Base-by-base conservation (phyloP, 2,329 filamentous ascomycete species). In the Fusarium liriodendri region DNA sequence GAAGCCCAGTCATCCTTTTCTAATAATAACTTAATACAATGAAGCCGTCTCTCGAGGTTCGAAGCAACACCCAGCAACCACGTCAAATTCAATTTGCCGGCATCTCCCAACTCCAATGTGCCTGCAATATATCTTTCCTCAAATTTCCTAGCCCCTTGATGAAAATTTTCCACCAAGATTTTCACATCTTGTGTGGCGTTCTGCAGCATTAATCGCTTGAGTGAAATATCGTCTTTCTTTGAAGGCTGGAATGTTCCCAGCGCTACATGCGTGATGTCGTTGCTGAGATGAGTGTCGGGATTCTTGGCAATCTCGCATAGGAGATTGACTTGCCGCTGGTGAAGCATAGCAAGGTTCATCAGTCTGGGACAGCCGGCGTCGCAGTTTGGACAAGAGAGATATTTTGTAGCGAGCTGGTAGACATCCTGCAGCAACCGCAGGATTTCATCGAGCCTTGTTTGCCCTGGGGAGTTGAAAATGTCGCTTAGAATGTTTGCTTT, bases 291-390 rank as follows among this genome's bases (percentile, higher is more conserved):
- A 29, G 27, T 29, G 27, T 29, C 27, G 27, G 27, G 66, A 0
- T 13, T 32, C 6, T 65, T 68, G 1, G 60, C 52, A n/a, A 70
- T 20, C 18, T 70, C 66, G 2, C 54, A 55, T 7, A 70, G 25
- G 7, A 70, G 59, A 1, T 11, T 55, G 2, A 60, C 59, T 32
- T 70, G 67, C 0, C 67, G 59, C 6, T 70, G 59, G 18, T 70
- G 67, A 14, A 70, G 67, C 32, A 70, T 52, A 5, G 67, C 65
- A 3, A 70, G 65, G 6, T 70, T 59, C 14, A 70, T 64, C 2
- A 69, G 20, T 3, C 67, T 37, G 20, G 62, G 52, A 9, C 67
- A 70, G 1, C 65, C 67, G 0, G 67, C 62, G 13, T 70, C 67
- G 8, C 67, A 70, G 14, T 64, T 47, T 6, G 55, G 29, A 4